Conservation (phyloP, 352 stramenopile species). For the Pythium biforme region DNA sequence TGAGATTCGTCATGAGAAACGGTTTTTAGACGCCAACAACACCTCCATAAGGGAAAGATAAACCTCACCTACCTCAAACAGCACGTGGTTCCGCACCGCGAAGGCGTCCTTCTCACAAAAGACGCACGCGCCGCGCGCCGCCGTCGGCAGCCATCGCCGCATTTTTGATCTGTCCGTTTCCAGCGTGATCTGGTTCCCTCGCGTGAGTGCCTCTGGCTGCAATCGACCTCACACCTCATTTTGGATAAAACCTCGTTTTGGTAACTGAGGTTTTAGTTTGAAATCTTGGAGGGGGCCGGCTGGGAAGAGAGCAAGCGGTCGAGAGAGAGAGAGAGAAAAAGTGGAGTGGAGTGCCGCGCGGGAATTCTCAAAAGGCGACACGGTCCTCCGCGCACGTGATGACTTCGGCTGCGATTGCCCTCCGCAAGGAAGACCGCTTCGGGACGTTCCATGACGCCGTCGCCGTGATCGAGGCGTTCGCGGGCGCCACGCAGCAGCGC, state of each 20-base stretch:
- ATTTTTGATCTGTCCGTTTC: no score
- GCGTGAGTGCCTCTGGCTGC: background rate
- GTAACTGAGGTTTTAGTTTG: slow-evolving; percentile 27
- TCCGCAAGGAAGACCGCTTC: slow-evolving; percentile 66
- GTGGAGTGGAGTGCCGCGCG: slow-evolving; percentile 12
- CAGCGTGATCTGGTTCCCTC: background rate
- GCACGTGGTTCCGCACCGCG: slow-evolving; percentile 40
- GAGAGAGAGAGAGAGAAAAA: slow-evolving; percentile 12
- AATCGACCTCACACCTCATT: slow-evolving; percentile 26
- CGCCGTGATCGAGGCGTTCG: slow-evolving; percentile 58
- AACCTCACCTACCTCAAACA: slow-evolving; percentile 48
- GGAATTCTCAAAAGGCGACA: slow-evolving; percentile 51
- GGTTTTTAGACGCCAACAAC: background rate
- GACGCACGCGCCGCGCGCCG: slow-evolving; percentile 29
- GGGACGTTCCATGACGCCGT: slow-evolving; percentile 61
- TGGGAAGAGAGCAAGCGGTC: background rate
- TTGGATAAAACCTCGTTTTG: slow-evolving; percentile 15
- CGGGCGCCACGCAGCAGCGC: slow-evolving; percentile 51
- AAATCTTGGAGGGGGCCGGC: background rate
- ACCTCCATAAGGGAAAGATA: background rate
- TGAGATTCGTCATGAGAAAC: slow-evolving; percentile 14
- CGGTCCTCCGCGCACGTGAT: slow-evolving; percentile 20
- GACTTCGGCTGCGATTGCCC: slow-evolving; percentile 25
- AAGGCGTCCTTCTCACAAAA: slow-evolving; percentile 64
- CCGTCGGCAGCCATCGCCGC: slow-evolving; percentile 15